Evolutionary conservation across 345 rosid genomes (phyloP).

Genomic region (Populus deltoides): DNA sequence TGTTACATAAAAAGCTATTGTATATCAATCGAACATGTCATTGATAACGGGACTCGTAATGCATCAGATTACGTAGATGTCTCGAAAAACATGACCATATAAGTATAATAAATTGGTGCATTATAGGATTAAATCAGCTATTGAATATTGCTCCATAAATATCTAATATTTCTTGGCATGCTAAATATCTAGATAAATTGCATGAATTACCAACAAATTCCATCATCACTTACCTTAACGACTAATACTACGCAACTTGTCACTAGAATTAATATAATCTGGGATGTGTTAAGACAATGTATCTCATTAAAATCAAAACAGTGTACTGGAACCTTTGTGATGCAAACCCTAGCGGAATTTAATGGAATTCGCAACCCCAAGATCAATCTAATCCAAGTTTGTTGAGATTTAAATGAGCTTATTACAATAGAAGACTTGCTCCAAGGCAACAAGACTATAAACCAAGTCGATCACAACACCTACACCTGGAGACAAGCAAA

Average conservation of each 20-base stretch:
- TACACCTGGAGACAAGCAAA: no score
- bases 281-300: background rate
- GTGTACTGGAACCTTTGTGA: background rate
- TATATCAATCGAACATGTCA: background rate
- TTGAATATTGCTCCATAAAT: background rate
- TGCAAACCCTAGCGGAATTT: no score
- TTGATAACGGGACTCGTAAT: background rate
- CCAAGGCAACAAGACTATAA: no score
- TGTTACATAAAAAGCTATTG: background rate
- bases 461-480: no score
- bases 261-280: no score
- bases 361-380: no score
- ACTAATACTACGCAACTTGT: no score
- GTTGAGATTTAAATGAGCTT: no score
- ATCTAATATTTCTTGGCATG: background rate
- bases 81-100: background rate
- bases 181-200: background rate
- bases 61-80: background rate
- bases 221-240: no score
- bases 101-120: background rate
- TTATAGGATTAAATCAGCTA: background rate
- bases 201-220: background rate
- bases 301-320: background rate
- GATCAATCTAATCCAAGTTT: no score
- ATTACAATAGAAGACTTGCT: no score